A percentile compares a stretch with the other conserved stretches of the same genome.
Conservation (phyloP, 495 filamentous ascomycete genomes). For the Penicillium turbatum region DNA sequence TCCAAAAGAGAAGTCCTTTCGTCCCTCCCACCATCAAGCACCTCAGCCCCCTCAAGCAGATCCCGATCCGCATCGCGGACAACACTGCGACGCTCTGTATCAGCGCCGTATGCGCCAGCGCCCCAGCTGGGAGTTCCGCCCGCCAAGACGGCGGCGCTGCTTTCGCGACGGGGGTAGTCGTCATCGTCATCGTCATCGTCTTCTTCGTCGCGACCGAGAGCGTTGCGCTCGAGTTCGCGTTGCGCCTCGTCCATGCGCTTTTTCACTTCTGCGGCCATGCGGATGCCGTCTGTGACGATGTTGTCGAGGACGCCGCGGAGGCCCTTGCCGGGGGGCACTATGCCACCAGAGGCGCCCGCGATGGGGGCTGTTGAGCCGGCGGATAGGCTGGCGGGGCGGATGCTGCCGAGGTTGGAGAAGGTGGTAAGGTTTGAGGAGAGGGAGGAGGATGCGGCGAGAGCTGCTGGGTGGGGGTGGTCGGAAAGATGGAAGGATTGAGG, state of each 20-base stretch:
- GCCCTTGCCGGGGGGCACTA: slow-evolving; percentile 64
- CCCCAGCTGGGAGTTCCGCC: slow-evolving; percentile 46
- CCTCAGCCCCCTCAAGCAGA: slow-evolving; percentile 60
- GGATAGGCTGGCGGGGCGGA: slow-evolving; percentile 37
- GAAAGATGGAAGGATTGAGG: slow-evolving; percentile 66
- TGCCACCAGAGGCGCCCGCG: slow-evolving; percentile 47
- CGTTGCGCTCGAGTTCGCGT: slow-evolving; percentile 74
- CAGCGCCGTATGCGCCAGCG: slow-evolving; percentile 47
- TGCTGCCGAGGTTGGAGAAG: slow-evolving; percentile 64
- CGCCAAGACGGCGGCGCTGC: slow-evolving; percentile 27
- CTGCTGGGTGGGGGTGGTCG: slow-evolving; percentile 39
- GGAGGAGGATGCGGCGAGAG: slow-evolving; percentile 53
- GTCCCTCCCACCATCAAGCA: slow-evolving; percentile 24
- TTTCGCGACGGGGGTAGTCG: slow-evolving; percentile 28
- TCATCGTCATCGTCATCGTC: slow-evolving; percentile 70
- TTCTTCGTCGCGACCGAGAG: slow-evolving; percentile 66
- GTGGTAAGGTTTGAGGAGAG: slow-evolving; percentile 74
- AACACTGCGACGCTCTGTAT: slow-evolving; percentile 54
- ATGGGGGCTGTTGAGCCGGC: slow-evolving; percentile 37
- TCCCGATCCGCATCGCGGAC: slow-evolving; percentile 70
- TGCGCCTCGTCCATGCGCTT: slow-evolving; percentile 92
- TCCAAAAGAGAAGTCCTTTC: slow-evolving; percentile 31
- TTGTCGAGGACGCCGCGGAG: slow-evolving; percentile 91
- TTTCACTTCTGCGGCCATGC: slow-evolving; percentile 85
- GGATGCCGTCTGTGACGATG: slow-evolving; percentile 94